Evolutionary conservation across 192 early-diverging fungal species (phyloP), one percentile per base, ranked within the genome.

Genomic region (Podila epicladia): DNA sequence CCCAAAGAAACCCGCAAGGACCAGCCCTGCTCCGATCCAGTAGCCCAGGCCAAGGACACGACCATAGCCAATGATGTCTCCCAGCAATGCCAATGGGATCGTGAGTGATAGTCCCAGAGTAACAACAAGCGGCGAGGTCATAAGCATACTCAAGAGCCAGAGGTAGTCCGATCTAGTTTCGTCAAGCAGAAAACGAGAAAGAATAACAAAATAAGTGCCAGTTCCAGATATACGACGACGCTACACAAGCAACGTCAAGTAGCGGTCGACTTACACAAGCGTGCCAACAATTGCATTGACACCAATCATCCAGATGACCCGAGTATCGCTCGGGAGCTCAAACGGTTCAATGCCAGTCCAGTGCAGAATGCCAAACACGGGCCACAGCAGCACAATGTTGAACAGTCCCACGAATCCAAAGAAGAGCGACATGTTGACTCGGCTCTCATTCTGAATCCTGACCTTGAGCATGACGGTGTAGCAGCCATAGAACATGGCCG

Each of bases 121-220:
- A 3, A 94, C 93, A 12, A 93, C 89, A 65, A 95, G 74, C 15
- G 94, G 93, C n/a, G 92, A 92, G 2, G 93, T 94, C 89, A 95
- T 89, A 9, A 95, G 77, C 88, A 94, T 89, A 1, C 93, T 84
- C 37, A 90, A 75, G 22, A 95, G 79, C 94, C 93, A 94, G 26
- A 94, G 73, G 71, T 92, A 94, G 75, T 94, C 94, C 4, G 94
- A 90, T 41, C 87, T 88, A 83, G 12, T 15, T 45, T 45, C 33
- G 24, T 53, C 13, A 32, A 65, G 29, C 2, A 19, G 60, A 31
- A 32, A 50, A 31, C 26, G 8, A 38, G 57, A 41, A 41, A 73
- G 33, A 20, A 41, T 9, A 22, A n/a, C 12, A 38, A 62, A 58
- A 48, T 49, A 11, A 58, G 24, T 22, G 24, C 57, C 11, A 24